phyloP scores from a whole-genome alignment of 2,329 filamentous ascomycete species.

The Colletotrichum zoysiae region DNA sequence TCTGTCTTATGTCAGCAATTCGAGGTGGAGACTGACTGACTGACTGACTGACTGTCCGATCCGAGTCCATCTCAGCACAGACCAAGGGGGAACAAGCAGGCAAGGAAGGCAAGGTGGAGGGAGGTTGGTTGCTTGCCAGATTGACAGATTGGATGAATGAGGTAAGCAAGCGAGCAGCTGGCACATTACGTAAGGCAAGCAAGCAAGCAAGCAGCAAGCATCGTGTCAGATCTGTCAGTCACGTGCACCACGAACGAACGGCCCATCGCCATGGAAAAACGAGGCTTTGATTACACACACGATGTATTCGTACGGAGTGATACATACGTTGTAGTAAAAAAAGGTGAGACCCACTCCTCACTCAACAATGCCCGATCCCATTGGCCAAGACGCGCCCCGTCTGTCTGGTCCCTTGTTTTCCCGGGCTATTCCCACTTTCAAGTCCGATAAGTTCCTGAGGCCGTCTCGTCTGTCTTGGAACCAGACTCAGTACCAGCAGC shows the following conservation, averaged over 20 bases:
- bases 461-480: constrained; percentile 9
- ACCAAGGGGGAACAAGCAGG: not conserved
- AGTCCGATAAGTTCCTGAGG: constrained; percentile 39
- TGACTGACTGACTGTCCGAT: no score
- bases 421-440: constrained; percentile 36
- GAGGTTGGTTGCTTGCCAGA: no score
- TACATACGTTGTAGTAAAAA: no score
- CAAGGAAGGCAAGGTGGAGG: not conserved
- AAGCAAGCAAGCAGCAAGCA: no score
- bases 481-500: not conserved
- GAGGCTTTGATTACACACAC: not conserved
- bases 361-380: not conserved
- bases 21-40: not conserved
- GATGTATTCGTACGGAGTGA: no score
- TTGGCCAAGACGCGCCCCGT: constrained; percentile 3
- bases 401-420: constrained; percentile 34
- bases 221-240: not conserved
- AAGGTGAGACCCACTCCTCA: not conserved
- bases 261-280: not conserved
- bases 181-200: not conserved
- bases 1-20: constrained; percentile 23
- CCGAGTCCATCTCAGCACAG: not conserved
- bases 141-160: not conserved
- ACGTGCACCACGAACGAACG: not conserved
- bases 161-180: not conserved